These are phyloP conservation scores for Boletus barrowsii DNA, from an alignment of 768 basidiomycete genomes.

Conservation along the genomic window DNA sequence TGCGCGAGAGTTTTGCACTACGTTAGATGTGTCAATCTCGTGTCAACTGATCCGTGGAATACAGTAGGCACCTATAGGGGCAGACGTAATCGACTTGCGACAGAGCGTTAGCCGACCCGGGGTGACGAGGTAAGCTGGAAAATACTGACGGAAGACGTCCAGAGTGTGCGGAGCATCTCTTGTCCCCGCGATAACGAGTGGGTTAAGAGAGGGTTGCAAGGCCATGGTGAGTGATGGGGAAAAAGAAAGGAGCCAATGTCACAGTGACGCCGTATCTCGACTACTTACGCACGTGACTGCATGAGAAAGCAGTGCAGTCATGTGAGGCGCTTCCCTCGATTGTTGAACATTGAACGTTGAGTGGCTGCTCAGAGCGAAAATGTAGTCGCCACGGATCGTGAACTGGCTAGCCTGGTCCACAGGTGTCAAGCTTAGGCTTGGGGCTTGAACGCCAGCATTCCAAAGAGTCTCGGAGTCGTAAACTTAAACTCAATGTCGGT, in stretches of 20 bases:
- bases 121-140: not conserved
- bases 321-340: too few relatives aligned
- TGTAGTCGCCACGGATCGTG: too few relatives aligned
- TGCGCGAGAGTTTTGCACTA: slow-evolving; percentile 59
- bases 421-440: too few relatives aligned
- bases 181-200: slow-evolving; percentile 60
- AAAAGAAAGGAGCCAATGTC: not conserved
- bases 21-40: not conserved
- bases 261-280: not conserved
- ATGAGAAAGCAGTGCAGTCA: not conserved
- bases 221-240: slow-evolving; percentile 51
- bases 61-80: slow-evolving; percentile 58
- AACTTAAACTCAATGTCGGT: too few relatives aligned
- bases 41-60: not conserved
- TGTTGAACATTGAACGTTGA: too few relatives aligned
- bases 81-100: slow-evolving; percentile 81
- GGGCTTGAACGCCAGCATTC: too few relatives aligned
- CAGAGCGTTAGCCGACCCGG: not conserved
- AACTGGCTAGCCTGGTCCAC: too few relatives aligned
- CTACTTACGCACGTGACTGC: not conserved
- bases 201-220: slow-evolving; percentile 68
- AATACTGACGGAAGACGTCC: slow-evolving; percentile 67
- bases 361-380: too few relatives aligned
- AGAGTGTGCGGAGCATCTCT: slow-evolving; percentile 68
- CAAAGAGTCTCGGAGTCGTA: too few relatives aligned